Percentiles rank a stretch among this genome's conserved stretches.
These are phyloP conservation scores for Plantago lanceolata DNA, from an alignment of 305 asterid genomes.

Conservation along the genomic window DNA sequence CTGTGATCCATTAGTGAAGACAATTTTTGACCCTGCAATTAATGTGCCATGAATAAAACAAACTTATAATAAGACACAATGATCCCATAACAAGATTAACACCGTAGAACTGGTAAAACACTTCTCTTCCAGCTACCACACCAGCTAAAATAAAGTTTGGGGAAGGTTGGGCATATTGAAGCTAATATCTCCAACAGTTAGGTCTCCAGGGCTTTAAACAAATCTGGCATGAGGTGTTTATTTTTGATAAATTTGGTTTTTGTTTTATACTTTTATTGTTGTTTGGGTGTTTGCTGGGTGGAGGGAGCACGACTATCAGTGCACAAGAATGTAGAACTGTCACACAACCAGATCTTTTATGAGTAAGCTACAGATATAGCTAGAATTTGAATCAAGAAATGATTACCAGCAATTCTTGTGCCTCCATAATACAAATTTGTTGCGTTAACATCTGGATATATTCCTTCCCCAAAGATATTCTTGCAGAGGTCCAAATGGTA, in stretches of 20 bases:
- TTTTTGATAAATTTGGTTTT: neutral
- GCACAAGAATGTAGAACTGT: neutral
- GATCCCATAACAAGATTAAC: slow-evolving; percentile 5
- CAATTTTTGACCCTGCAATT: slow-evolving; percentile 75
- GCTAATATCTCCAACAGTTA: neutral
- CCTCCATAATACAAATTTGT: slow-evolving; percentile 95
- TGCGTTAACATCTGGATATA: slow-evolving; percentile 73
- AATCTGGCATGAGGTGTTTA: neutral
- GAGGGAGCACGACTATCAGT: too few species aligned
- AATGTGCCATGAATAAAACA: slow-evolving; percentile 16
- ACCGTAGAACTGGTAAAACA: neutral
- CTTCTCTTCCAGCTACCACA: neutral
- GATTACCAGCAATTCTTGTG: slow-evolving; percentile 70
- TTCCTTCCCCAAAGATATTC: slow-evolving; percentile 72
- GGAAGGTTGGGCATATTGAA: too few species aligned
- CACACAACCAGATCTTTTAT: slow-evolving; percentile 5
- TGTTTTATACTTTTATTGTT: too few species aligned
- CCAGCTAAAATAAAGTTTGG: too few species aligned
- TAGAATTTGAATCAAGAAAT: slow-evolving; percentile 15
- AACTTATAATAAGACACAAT: slow-evolving; percentile 17
- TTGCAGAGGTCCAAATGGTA: slow-evolving; percentile 95
- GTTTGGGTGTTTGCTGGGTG: too few species aligned
- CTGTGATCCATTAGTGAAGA: slow-evolving; percentile 92
- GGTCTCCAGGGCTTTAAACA: neutral
- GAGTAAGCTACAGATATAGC: neutral